Evolutionary conservation across 208 protist species (phyloP).

Genomic region (Cochliopodium minus): DNA sequence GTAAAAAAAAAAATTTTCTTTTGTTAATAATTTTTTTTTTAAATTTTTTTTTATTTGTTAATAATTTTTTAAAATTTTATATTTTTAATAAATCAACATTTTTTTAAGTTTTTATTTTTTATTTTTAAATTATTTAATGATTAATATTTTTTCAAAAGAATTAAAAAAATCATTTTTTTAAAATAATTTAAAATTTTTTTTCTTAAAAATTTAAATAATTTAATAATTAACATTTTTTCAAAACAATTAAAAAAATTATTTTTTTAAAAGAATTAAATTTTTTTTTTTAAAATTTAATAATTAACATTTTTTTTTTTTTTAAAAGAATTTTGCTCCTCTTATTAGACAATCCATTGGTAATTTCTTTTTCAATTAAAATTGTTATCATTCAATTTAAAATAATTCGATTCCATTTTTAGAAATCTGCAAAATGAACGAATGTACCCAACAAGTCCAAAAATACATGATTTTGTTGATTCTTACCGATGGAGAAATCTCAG

Average conservation of each 20-base stretch:
- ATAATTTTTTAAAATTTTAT: not conserved
- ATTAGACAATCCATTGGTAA: not conserved
- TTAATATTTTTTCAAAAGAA: not conserved
- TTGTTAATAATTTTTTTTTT: too few relatives aligned
- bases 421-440: not conserved
- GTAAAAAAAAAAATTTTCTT: too few relatives aligned
- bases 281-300: not conserved
- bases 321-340: not conserved
- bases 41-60: not conserved
- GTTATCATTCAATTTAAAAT: not conserved
- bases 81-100: not conserved
- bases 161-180: not conserved
- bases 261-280: not conserved
- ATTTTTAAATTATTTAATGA: not conserved
- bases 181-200: not conserved
- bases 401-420: not conserved
- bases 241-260: not conserved
- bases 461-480: constrained; percentile 67
- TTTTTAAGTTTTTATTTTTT: not conserved
- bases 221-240: not conserved
- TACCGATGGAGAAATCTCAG: constrained; percentile 61
- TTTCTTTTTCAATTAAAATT: not conserved
- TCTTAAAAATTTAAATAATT: not conserved
- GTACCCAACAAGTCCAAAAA: not conserved
- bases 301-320: not conserved